Conservation (phyloP, 225 moss, liverwort and hornwort species). For the Marchantia paleacea region DNA sequence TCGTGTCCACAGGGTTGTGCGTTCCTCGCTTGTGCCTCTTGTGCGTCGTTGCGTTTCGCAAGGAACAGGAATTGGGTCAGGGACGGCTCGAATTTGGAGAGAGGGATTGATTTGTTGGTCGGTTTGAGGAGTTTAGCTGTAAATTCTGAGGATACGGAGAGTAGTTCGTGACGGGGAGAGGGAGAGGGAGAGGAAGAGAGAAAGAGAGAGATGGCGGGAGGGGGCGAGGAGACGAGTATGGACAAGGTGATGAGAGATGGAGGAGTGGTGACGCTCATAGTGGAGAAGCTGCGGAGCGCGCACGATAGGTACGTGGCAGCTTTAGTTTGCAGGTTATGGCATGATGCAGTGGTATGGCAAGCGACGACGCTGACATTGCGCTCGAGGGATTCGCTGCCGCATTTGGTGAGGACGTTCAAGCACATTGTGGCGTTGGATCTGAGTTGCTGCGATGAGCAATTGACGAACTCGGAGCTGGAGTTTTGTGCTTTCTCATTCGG, state of each 20-base stretch:
- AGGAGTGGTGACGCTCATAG: constrained; percentile 58
- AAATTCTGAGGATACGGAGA: neutral
- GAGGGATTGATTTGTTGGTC: neutral
- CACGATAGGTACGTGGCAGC: constrained; percentile 66
- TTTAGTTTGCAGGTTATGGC: constrained; percentile 74
- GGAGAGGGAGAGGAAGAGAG: neutral
- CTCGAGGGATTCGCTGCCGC: constrained; percentile 42
- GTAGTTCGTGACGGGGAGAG: neutral
- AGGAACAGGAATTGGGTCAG: neutral
- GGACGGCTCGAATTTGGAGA: neutral
- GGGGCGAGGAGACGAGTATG: constrained; percentile 47
- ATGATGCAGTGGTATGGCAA: constrained; percentile 70
- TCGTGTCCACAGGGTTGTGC: neutral
- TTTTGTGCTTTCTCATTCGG: constrained; percentile 54
- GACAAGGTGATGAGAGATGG: constrained; percentile 66
- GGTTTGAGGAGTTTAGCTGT: too few species aligned
- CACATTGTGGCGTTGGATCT: constrained; percentile 65
- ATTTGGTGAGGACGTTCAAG: constrained; percentile 55
- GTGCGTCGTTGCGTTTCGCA: neutral
- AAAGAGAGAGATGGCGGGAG: constrained; percentile 13
- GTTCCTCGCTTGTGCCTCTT: neutral
- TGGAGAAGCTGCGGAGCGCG: constrained; percentile 53
- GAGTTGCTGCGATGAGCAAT: constrained; percentile 52
- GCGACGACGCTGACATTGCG: constrained; percentile 68
- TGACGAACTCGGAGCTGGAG: constrained; percentile 61